Conservation (phyloP, 208 protist species). For the Leishmania amazonensis region DNA sequence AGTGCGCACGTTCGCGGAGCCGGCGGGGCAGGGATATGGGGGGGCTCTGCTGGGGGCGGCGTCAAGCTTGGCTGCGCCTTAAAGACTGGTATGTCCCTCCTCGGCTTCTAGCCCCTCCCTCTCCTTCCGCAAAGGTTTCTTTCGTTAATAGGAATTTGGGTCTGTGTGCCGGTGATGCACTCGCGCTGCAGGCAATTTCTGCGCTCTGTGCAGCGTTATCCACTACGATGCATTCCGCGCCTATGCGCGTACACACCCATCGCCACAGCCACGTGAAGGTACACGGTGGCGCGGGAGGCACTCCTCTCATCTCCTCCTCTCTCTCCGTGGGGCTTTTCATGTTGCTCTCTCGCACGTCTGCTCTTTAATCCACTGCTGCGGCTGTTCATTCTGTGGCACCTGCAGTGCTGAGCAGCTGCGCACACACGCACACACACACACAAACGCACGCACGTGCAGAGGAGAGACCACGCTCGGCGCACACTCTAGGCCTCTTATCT, state of each 20-base stretch:
- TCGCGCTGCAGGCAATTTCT: neutral
- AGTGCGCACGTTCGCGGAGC: neutral
- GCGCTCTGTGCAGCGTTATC: neutral
- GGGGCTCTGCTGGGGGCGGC: neutral
- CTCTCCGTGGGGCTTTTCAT: neutral
- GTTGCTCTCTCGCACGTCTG: neutral
- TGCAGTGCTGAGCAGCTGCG: neutral
- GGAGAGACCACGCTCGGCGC: neutral
- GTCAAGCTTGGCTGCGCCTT: neutral
- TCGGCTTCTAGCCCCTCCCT: neutral
- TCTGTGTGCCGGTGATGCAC: neutral
- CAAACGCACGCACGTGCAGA: neutral
- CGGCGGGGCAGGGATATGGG: neutral
- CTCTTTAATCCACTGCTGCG: neutral
- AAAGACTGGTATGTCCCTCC: neutral
- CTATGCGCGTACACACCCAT: neutral
- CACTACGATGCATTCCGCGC: neutral
- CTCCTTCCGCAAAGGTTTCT: neutral
- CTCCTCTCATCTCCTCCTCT: neutral
- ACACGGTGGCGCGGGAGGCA: neutral
- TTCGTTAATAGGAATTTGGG: neutral
- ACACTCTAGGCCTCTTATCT: neutral
- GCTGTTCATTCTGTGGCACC: too few species aligned
- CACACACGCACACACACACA: neutral
- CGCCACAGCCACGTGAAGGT: neutral